Conservation (phyloP, 2,329 filamentous ascomycete species). For the Ambrosiella cleistominuta region DNA sequence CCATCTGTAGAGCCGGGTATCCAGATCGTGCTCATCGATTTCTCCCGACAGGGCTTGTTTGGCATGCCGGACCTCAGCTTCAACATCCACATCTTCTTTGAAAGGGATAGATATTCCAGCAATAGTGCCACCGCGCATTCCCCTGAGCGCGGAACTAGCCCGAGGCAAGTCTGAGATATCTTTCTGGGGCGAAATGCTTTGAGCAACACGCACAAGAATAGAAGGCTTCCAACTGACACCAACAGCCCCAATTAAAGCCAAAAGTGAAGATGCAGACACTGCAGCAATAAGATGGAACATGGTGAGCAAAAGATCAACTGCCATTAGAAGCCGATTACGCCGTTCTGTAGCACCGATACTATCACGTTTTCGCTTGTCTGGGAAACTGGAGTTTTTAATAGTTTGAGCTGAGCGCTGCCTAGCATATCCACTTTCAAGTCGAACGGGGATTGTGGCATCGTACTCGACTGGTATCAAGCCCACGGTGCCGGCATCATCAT, state of each 20-base stretch:
- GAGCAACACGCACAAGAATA: slow-evolving; percentile 29
- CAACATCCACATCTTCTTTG: slow-evolving; percentile 57
- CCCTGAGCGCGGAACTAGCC: slow-evolving; percentile 3
- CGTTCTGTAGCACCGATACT: slow-evolving; percentile 68
- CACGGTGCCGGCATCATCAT: slow-evolving; percentile 36
- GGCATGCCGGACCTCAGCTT: slow-evolving; percentile 54
- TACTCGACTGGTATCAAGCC: slow-evolving; percentile 37
- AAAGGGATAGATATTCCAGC: slow-evolving; percentile 7
- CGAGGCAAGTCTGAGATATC: background rate
- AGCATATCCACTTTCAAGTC: slow-evolving; percentile 39
- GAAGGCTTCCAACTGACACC: slow-evolving; percentile 20
- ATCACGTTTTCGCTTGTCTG: slow-evolving; percentile 28
- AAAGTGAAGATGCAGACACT: slow-evolving; percentile 35
- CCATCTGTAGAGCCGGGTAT: slow-evolving; percentile 62
- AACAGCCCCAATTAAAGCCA: background rate
- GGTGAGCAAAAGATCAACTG: slow-evolving; percentile 55
- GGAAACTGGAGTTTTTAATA: slow-evolving; percentile 21
- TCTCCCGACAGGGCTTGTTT: slow-evolving; percentile 8
- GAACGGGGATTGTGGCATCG: slow-evolving; percentile 21
- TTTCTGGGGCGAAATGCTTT: slow-evolving; percentile 15
- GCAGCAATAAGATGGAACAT: slow-evolving; percentile 50
- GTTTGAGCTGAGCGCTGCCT: slow-evolving; percentile 52
- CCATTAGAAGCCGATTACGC: slow-evolving; percentile 62
- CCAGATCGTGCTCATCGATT: slow-evolving; percentile 46
- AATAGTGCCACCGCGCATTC: slow-evolving; percentile 4